Evolutionary conservation across 352 stramenopile species (phyloP), one percentile per base, ranked within the genome.

Genomic region (Halophytophthora batemanensis): DNA sequence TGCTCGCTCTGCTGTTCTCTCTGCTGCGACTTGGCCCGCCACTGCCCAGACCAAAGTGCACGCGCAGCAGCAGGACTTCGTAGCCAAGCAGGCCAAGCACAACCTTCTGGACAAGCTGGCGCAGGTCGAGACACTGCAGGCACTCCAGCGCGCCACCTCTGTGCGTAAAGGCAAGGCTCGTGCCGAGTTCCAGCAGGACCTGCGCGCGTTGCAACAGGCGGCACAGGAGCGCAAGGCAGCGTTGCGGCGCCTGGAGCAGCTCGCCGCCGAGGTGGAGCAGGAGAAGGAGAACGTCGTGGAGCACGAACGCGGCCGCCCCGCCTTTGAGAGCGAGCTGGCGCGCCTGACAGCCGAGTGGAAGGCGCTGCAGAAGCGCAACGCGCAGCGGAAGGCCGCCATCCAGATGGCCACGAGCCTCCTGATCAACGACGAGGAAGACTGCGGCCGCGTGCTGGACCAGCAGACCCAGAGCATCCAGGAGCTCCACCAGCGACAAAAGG

Each of bases 351-450:
- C 56, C 6, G 55, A 78, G 44, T 90, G 76, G 77, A 88, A 90
- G 49, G 63, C 82, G 50, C 69, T 87, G 21, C 82, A 92, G 61
- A 72, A 77, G 54, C 71, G 59, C 29, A 90, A 92, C 22, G 82
- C 82, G 3, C 74, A 82, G 31, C 74, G 82, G 34, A 92, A 87
- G 40, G 77, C 78, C 0, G 61, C 68, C 29, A 78, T 92, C 39
- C 82, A 90, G 37, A 76, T 92, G 57, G 52, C 78, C 5, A 90
- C 77, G 6, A 62, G 65, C 6, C 59, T 87, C 31, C 77, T 86
- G 71, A 74, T 92, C 61, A 90, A 85, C 45, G 78, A 87, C 56
- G 82, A 92, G 45, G 74, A 88, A n/a, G 82, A 92, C 56, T 90
- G 82, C 51, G 63, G 49, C 15, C 77, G 78, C 15, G 69, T 90